Conservation (phyloP, 345 rosid species). For the Gossypioides kirkii region DNA sequence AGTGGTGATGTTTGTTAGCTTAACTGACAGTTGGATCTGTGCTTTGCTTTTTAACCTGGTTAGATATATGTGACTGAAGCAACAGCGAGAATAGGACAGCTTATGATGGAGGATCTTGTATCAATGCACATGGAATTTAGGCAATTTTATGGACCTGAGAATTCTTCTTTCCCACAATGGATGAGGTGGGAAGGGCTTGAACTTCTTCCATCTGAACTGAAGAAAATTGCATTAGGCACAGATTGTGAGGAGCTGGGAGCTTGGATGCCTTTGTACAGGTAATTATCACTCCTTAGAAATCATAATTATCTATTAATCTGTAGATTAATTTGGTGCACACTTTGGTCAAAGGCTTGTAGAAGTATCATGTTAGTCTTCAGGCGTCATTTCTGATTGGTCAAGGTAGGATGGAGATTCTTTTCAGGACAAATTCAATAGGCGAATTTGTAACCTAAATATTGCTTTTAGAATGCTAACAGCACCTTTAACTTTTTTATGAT, state of each 20-base stretch:
- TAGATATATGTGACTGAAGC: slow-evolving; percentile 78
- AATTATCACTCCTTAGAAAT: slow-evolving; percentile 9
- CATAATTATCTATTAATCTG: neutral
- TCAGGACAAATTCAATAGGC: neutral
- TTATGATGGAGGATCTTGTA: slow-evolving; percentile 87
- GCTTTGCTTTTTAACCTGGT: slow-evolving; percentile 18
- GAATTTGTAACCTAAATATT: neutral
- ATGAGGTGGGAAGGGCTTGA: slow-evolving; percentile 63
- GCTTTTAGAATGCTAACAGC: neutral
- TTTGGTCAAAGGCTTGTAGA: neutral
- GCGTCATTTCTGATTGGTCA: neutral
- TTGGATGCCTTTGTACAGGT: slow-evolving; percentile 89
- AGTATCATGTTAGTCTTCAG: neutral
- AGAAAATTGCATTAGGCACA: slow-evolving; percentile 49
- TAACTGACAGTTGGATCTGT: slow-evolving; percentile 13
- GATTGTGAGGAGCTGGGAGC: slow-evolving; percentile 63
- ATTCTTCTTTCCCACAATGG: slow-evolving; percentile 52
- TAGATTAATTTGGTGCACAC: neutral
- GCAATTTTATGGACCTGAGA: slow-evolving; percentile 50
- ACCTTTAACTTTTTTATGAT: neutral
- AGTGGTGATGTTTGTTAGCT: neutral
- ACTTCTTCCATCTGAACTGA: slow-evolving; percentile 45
- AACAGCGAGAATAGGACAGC: slow-evolving; percentile 64
- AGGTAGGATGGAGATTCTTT: neutral
- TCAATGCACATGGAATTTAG: slow-evolving; percentile 64